phyloP scores from a whole-genome alignment of 108 stramenopile genomes.

The Mediolabrus comicus region DNA sequence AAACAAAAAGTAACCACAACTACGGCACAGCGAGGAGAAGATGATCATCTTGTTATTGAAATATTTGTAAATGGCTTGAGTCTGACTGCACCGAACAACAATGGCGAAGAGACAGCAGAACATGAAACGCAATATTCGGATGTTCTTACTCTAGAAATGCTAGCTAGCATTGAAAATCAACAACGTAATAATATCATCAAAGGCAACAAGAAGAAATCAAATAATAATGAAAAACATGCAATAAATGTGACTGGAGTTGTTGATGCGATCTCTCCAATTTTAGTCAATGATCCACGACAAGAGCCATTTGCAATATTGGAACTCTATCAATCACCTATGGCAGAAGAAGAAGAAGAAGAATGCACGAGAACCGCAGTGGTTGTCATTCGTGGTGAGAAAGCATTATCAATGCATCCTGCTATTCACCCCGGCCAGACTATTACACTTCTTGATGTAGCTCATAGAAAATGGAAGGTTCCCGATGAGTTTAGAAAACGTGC shows the following conservation, averaged over 20 bases:
- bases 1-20: background rate
- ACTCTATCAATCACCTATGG: conserved; percentile 46
- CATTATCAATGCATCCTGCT: conserved; percentile 54
- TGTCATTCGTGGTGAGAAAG: conserved; percentile 58
- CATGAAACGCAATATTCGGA: background rate
- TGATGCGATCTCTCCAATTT: conserved; percentile 80
- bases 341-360: conserved; percentile 13
- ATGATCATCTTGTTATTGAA: conserved; percentile 17
- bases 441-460: conserved; percentile 42
- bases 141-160: conserved; percentile 8
- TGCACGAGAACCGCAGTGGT: conserved; percentile 39
- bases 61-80: conserved; percentile 11
- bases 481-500: conserved; percentile 22
- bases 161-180: conserved; percentile 14
- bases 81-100: background rate
- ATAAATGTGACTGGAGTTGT: conserved; percentile 47
- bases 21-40: background rate
- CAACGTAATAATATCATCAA: conserved; percentile 7
- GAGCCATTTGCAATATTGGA: conserved; percentile 78
- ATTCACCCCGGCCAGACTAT: conserved; percentile 62
- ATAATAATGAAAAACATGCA: conserved; percentile 9
- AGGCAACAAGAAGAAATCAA: conserved; percentile 17
- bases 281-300: conserved; percentile 41
- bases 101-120: background rate
- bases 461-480: conserved; percentile 67